A percentile compares a stretch with the other conserved stretches of the same genome.
phyloP scores from a whole-genome alignment of 371 early-diverging fungal genomes.

The Homolaphlyctis polyrhiza region DNA sequence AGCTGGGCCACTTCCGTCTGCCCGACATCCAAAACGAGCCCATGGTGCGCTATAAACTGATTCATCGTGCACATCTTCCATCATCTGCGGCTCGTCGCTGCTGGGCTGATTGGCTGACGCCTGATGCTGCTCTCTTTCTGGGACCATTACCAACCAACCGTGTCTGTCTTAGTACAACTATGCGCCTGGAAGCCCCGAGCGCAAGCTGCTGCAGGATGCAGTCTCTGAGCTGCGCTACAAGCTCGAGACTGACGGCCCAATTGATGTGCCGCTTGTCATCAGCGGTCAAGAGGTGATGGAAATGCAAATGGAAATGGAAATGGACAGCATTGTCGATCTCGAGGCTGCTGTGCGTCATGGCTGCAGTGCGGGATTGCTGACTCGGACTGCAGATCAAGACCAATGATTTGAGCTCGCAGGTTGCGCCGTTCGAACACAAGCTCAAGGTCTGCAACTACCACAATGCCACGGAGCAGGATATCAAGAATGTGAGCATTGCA shows the following conservation, averaged over 20 bases:
- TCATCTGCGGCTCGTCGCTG: background rate
- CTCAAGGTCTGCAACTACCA: constrained; percentile 77
- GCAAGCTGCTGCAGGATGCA: constrained; percentile 68
- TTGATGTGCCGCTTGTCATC: constrained; percentile 78
- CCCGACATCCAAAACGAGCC: constrained; percentile 87
- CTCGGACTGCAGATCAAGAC: constrained; percentile 40
- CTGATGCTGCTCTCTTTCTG: background rate
- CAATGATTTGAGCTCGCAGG: constrained; percentile 59
- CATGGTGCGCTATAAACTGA: constrained; percentile 46
- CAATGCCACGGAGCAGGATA: constrained; percentile 67
- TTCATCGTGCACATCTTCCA: background rate
- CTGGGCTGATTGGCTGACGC: background rate
- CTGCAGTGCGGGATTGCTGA: background rate
- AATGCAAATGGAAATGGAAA: background rate
- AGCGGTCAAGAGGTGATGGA: constrained; percentile 71
- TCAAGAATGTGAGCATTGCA: constrained; percentile 51
- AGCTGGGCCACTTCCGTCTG: constrained; percentile 45
- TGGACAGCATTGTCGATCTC: background rate
- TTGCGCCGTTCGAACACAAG: constrained; percentile 80
- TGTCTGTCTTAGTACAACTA: constrained; percentile 56
- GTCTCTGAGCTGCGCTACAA: constrained; percentile 67
- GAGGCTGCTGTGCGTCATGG: background rate
- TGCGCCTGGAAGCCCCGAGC: constrained; percentile 76
- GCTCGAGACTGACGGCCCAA: constrained; percentile 45
- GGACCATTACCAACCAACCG: constrained; percentile 8